Evolutionary conservation across 768 basidiomycete species (phyloP).

Genomic region (Hydnum rufescens): DNA sequence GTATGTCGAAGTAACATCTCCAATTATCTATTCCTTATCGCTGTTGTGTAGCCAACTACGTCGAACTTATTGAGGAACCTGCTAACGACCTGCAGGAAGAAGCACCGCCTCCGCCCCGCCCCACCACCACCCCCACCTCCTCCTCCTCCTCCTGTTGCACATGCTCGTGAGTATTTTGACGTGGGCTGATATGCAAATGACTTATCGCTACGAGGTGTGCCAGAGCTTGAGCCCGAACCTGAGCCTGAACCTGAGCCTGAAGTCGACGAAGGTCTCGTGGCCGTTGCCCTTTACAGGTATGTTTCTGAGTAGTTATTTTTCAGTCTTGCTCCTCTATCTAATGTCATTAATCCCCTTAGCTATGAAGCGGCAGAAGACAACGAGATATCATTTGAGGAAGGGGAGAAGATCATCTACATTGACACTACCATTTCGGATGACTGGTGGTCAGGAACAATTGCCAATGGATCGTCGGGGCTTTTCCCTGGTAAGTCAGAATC

Average conservation of each 20-base stretch:
- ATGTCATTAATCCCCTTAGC: constrained; percentile 21
- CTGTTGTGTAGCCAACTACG: constrained; percentile 53
- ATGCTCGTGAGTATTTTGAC: constrained; percentile 9
- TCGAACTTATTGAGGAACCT: constrained; percentile 29
- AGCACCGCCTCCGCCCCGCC: constrained; percentile 19
- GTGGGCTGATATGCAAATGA: too few relatives aligned
- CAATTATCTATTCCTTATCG: background rate
- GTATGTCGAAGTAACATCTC: constrained; percentile 22
- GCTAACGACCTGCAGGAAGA: constrained; percentile 1
- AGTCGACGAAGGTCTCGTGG: constrained; percentile 27
- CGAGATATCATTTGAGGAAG: constrained; percentile 69
- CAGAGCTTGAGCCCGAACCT: constrained; percentile 23
- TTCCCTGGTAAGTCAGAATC: constrained; percentile 56
- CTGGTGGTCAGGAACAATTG: constrained; percentile 64
- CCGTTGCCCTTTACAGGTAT: constrained; percentile 53
- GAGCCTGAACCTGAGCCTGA: constrained; percentile 21
- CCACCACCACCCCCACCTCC: constrained; percentile 27
- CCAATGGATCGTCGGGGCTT: constrained; percentile 37
- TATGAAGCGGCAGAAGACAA: constrained; percentile 88
- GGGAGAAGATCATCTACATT: constrained; percentile 58
- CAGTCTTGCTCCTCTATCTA: constrained; percentile 3
- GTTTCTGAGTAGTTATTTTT: constrained; percentile 14
- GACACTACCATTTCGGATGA: constrained; percentile 64
- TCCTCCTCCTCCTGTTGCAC: constrained; percentile 24
- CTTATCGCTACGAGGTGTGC: background rate